A percentile compares a stretch with the other conserved stretches of the same genome.
phyloP scores from a whole-genome alignment of 768 basidiomycete genomes.

The Suillus ampliporus region DNA sequence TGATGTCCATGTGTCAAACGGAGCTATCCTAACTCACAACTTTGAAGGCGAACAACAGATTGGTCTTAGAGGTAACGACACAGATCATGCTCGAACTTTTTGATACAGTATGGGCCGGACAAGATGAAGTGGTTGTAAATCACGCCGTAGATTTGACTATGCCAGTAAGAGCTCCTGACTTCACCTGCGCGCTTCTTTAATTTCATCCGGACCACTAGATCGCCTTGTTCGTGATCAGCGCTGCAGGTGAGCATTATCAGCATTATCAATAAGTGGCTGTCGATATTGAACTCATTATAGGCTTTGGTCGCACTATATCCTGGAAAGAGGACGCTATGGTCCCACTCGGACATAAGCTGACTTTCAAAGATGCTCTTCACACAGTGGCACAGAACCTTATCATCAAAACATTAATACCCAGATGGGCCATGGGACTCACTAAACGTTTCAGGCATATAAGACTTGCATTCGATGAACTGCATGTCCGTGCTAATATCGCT shows the following conservation, averaged over 20 bases:
- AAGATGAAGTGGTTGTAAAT: slow-evolving; percentile 46
- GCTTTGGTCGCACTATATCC: slow-evolving; percentile 56
- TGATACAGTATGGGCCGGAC: slow-evolving; percentile 52
- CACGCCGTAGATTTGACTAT: slow-evolving; percentile 59
- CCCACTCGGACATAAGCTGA: slow-evolving; percentile 50
- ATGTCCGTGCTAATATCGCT: slow-evolving; percentile 30
- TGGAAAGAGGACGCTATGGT: slow-evolving; percentile 51
- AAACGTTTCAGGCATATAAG: slow-evolving; percentile 35
- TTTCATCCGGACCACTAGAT: slow-evolving; percentile 40
- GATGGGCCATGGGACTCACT: slow-evolving; percentile 45
- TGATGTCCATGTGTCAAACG: neutral
- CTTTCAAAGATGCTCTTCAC: slow-evolving; percentile 56
- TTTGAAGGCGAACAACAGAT: slow-evolving; percentile 30
- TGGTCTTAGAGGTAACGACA: slow-evolving; percentile 55
- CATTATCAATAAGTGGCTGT: neutral
- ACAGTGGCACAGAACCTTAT: slow-evolving; percentile 45
- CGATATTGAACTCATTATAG: slow-evolving; percentile 25
- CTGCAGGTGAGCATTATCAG: slow-evolving; percentile 45
- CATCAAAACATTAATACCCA: slow-evolving; percentile 45
- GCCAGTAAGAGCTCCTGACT: slow-evolving; percentile 43
- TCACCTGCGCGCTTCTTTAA: slow-evolving; percentile 24
- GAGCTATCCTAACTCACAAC: neutral
- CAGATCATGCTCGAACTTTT: slow-evolving; percentile 51
- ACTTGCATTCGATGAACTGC: slow-evolving; percentile 49
- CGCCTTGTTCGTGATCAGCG: slow-evolving; percentile 59